Conservation (phyloP, 257 asterid species). For the Ilex aquifolium region DNA sequence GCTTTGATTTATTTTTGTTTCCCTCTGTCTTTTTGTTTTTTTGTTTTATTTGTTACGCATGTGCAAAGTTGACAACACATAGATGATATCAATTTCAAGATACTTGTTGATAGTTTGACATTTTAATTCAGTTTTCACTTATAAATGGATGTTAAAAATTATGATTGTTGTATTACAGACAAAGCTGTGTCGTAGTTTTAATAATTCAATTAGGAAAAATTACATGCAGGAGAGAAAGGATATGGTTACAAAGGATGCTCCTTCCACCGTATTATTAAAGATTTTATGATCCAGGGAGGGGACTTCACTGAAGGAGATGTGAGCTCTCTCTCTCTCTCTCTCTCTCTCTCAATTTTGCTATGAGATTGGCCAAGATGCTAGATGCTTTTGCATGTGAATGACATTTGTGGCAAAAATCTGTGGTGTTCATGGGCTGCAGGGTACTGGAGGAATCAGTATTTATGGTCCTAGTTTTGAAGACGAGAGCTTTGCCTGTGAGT, state of each 20-base stretch:
- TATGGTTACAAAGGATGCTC: constrained; percentile 3
- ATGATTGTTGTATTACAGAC: background rate
- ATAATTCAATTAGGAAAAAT: background rate
- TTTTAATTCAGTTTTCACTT: background rate
- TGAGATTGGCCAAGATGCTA: too few relatives aligned
- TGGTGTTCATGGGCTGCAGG: background rate
- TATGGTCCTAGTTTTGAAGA: constrained; percentile 3
- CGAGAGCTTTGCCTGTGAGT: constrained; percentile 2
- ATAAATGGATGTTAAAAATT: background rate
- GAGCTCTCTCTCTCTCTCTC: background rate
- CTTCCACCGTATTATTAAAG: constrained; percentile 4
- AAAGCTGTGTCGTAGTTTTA: background rate
- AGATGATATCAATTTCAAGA: background rate
- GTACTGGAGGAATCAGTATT: constrained; percentile 1
- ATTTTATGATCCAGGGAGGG: constrained; percentile 3
- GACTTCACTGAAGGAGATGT: constrained; percentile 6
- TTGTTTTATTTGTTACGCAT: background rate
- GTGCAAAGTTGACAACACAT: background rate
- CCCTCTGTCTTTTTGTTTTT: too few relatives aligned
- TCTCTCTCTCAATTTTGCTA: background rate
- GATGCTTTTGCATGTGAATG: too few relatives aligned
- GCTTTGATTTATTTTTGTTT: too few relatives aligned
- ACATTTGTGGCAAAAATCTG: background rate
- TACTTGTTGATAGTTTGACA: background rate
- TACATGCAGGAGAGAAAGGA: constrained; percentile 4